Base-by-base conservation (phyloP, 768 basidiomycete genomes). In the Kwoniella sp. region DNA sequence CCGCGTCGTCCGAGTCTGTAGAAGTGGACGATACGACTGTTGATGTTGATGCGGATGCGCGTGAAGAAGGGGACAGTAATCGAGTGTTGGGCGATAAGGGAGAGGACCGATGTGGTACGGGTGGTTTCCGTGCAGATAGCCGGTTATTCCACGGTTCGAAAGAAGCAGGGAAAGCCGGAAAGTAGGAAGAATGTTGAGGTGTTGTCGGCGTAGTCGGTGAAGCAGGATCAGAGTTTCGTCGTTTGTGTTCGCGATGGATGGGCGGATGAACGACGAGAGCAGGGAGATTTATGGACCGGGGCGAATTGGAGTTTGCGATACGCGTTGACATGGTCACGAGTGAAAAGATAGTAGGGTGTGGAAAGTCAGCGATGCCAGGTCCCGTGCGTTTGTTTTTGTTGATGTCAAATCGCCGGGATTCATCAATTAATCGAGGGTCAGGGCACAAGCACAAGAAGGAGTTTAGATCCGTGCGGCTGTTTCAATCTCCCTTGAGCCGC, bases 131-230 rank as follows among this genome's bases (percentile, higher is more conserved):
- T 17, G 58, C 30, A 17, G 63, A 50, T 13, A 41, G 26, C 13
- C 58, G 63, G 15, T 30, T 45, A 31, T 65, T 65, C 58, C 63
- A 55, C 17, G 63, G 53, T 53, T 65, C 63, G 25, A 23, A 28
- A 13, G 58, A 66, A 22, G 54, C 38, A 23, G 65, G 53, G 38
- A 66, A 51, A n/a, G 52, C 41, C n/a, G 58, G 45, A 22, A 66
- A 66, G 47, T 60, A 61, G 3, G 65, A 61, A 3, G 65, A 61
- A 54, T 50, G 69, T 64, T 37, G 58, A 38, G 58, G 63, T 25
- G 63, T 58, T 30, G 50, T 34, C 37, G 66, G 61, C 22, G 61
- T 61, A 53, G 41, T 53, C 26, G 67, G 55, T 37, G 53, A 65
- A 47, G 63, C 29, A 58, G 66, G 64, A 65, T 57, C 45, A 34